phyloP scores from a whole-genome alignment of 192 early-diverging fungal species.

The Backusella psychrophila region DNA sequence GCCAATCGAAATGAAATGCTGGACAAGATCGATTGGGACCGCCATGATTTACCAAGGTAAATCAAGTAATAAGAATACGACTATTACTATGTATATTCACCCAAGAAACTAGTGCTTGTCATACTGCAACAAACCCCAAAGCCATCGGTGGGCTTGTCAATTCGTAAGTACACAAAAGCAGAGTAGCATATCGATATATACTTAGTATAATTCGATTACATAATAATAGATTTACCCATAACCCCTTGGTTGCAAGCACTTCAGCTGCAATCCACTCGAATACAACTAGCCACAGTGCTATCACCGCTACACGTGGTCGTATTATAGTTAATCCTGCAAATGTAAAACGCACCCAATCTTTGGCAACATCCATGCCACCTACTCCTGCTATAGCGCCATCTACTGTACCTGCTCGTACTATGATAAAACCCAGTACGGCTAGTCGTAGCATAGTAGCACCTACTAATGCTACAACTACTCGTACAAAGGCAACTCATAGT shows the following conservation, averaged over 20 bases:
- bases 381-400: not conserved
- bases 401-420: not conserved
- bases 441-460: not conserved
- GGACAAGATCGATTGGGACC: conserved; percentile 64
- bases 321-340: not conserved
- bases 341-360: not conserved
- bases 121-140: not conserved
- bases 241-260: no score
- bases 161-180: not conserved
- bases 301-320: not conserved
- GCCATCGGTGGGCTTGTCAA: not conserved
- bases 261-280: no score
- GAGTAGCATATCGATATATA: not conserved
- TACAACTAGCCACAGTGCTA: no score
- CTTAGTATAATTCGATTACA: no score
- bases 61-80: not conserved
- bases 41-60: conserved; percentile 67
- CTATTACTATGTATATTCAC: not conserved
- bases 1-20: conserved; percentile 42
- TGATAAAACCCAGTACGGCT: not conserved
- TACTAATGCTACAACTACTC: not conserved
- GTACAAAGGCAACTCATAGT: not conserved
- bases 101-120: not conserved
- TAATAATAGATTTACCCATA: no score
- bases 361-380: not conserved